Percentiles rank a stretch among this genome's conserved stretches.
Evolutionary conservation across 2,329 filamentous ascomycete genomes (phyloP).

Genomic region (Trichoderma brevicompactum): DNA sequence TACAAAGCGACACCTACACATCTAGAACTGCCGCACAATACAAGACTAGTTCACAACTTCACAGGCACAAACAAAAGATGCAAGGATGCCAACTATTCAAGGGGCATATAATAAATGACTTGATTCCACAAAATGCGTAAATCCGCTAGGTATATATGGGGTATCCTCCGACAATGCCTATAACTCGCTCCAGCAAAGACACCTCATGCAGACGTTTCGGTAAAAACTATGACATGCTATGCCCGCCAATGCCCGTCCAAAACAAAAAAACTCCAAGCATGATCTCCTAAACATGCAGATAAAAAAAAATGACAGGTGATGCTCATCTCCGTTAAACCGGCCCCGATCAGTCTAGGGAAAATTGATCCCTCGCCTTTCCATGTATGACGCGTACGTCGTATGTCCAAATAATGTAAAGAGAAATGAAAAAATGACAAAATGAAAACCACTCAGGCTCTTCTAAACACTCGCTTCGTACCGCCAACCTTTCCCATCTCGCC

Average conservation of each 20-base stretch:
- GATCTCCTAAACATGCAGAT: slow-evolving; percentile 17
- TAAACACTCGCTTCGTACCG: slow-evolving; percentile 72
- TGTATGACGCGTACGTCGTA: slow-evolving; percentile 10
- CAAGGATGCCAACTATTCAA: background rate
- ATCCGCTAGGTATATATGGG: slow-evolving; percentile 35
- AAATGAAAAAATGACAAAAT: background rate
- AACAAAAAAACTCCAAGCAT: slow-evolving; percentile 25
- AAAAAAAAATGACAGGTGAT: slow-evolving; percentile 13
- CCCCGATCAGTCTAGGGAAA: slow-evolving; percentile 16
- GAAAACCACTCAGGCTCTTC: slow-evolving; percentile 43
- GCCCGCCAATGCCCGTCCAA: slow-evolving; percentile 27
- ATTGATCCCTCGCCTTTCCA: slow-evolving; percentile 12
- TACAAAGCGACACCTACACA: too few relatives aligned
- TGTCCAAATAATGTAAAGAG: background rate
- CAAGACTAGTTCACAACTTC: background rate
- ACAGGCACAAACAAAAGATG: background rate
- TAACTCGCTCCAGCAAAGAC: slow-evolving; percentile 36
- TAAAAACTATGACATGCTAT: slow-evolving; percentile 30
- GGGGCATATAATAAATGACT: slow-evolving; percentile 7
- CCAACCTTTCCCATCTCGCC: slow-evolving; percentile 74
- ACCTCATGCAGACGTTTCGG: slow-evolving; percentile 29
- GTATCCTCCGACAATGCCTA: slow-evolving; percentile 39
- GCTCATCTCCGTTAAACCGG: slow-evolving; percentile 18
- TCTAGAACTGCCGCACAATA: too few relatives aligned
- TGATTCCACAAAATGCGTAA: slow-evolving; percentile 22